Base-by-base conservation (phyloP, 352 stramenopile genomes). In the Globisporangium splendens region DNA sequence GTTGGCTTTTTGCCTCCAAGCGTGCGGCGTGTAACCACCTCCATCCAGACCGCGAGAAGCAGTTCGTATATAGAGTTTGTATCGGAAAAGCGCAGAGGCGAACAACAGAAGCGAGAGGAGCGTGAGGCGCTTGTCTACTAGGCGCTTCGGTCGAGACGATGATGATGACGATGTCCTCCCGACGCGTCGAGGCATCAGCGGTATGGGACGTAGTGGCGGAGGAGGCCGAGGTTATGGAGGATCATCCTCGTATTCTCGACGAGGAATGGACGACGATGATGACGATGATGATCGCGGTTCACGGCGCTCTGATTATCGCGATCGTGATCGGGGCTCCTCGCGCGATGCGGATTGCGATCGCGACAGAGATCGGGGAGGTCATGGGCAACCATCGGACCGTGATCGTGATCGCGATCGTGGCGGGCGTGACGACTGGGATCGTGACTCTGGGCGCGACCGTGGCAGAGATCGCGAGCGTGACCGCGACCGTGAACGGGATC, bases 111-210 rank as follows among this genome's bases (percentile, higher is more conserved):
- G 39, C 39, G 17, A 44, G 39, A 44, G 18, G n/a, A n/a, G n/a
- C n/a, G n/a, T n/a, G n/a, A n/a, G n/a, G n/a, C n/a, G 5, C 3
- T 18, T 44, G 21, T 58, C 13, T 33, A 35, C 28, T 35, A 93
- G 83, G 1, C 83, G 83, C 44, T 93, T 93, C 56, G 83, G 83
- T 20, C 81, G 74, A 35, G 83, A 88, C 18, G 77, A 89, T 42
- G 78, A 85, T 33, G 61, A 79, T n/a, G 70, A 82, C 42, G 78
- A 82, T 15, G 64, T 64, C 3, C 63, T 75, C 4, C 58, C 60
- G 5, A 48, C 65, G 12, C 62, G 59, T 14, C 66, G 73, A 17
- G 62, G 67, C 28, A 60, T 42, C 56, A 42, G 70, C 56, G 28
- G 68, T 48, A 31, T 57, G 52, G 8, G 59, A 61, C 2, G 66